Evolutionary conservation across 306 rosid species (phyloP).

Genomic region (Citrullus mucosospermus): DNA sequence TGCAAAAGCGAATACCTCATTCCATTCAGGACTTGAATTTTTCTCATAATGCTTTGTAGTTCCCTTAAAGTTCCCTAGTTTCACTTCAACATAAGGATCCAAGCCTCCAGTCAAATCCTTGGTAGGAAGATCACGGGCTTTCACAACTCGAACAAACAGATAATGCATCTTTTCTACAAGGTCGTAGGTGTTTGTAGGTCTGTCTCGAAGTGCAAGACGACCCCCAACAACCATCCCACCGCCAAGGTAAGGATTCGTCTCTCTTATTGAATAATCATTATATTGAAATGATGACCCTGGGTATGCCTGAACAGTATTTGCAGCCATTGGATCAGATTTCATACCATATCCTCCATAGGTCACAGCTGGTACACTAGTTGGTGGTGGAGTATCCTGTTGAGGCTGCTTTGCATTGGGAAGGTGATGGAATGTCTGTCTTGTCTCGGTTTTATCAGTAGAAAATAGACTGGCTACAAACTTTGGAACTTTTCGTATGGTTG

Average conservation of each 20-base stretch:
- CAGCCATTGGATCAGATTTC: conserved; percentile 35
- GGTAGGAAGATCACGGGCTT: conserved; percentile 75
- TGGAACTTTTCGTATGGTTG: conserved; percentile 14
- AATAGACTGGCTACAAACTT: conserved; percentile 19
- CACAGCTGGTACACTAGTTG: conserved; percentile 19
- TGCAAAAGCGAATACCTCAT: conserved; percentile 77
- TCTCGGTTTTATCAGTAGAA: conserved; percentile 32
- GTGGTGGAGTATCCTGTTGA: conserved; percentile 12
- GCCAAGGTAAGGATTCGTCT: conserved; percentile 83
- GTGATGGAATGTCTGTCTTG: conserved; percentile 43
- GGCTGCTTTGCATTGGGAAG: conserved; percentile 34
- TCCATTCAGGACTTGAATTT: conserved; percentile 75
- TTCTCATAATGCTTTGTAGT: conserved; percentile 50
- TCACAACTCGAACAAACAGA: conserved; percentile 77
- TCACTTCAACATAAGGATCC: conserved; percentile 84
- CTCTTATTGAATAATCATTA: conserved; percentile 44
- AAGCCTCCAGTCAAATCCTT: conserved; percentile 82
- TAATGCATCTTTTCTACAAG: conserved; percentile 78
- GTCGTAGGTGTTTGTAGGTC: conserved; percentile 56
- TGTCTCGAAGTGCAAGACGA: conserved; percentile 32
- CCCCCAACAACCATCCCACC: conserved; percentile 74
- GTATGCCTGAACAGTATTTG: conserved; percentile 28
- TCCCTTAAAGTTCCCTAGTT: conserved; percentile 79
- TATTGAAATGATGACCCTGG: conserved; percentile 33
- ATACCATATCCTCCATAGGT: conserved; percentile 43